Evolutionary conservation across 352 stramenopile genomes (phyloP).

Genomic region (Globisporangium uncinulatum): DNA sequence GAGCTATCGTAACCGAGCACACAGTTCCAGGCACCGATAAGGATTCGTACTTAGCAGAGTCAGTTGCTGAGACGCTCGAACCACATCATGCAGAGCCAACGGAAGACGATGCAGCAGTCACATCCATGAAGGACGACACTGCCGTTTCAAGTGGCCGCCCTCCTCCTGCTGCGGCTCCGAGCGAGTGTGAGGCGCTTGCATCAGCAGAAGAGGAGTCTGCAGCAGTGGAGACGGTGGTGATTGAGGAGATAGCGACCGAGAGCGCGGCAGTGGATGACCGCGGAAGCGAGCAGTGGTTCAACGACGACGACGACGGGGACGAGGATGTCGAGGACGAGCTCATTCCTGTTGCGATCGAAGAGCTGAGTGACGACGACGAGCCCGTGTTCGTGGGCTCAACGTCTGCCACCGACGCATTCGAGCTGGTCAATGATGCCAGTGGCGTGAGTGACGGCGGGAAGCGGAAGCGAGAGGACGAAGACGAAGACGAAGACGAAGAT

Average conservation of each 20-base stretch:
- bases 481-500: constrained; percentile 1
- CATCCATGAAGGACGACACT: not conserved
- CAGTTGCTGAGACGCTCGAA: no score
- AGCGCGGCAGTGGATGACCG: not conserved
- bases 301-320: constrained; percentile 8
- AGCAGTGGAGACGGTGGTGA: not conserved
- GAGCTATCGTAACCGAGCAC: no score
- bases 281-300: constrained; percentile 12
- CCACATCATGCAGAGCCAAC: no score
- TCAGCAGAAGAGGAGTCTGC: not conserved
- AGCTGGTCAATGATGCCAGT: not conserved
- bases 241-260: not conserved
- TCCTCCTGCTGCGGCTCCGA: not conserved
- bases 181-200: not conserved
- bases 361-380: constrained; percentile 9
- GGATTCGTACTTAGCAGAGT: no score
- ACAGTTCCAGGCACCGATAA: no score
- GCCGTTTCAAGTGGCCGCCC: not conserved
- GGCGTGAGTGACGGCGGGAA: constrained; percentile 1
- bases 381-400: constrained; percentile 9
- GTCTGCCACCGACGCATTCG: constrained; percentile 1
- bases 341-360: constrained; percentile 7
- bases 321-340: constrained; percentile 6
- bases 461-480: constrained; percentile 9
- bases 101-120: no score